Evolutionary conservation across 2,329 filamentous ascomycete species (phyloP).

Genomic region (Hymenoscyphus fraxineus): DNA sequence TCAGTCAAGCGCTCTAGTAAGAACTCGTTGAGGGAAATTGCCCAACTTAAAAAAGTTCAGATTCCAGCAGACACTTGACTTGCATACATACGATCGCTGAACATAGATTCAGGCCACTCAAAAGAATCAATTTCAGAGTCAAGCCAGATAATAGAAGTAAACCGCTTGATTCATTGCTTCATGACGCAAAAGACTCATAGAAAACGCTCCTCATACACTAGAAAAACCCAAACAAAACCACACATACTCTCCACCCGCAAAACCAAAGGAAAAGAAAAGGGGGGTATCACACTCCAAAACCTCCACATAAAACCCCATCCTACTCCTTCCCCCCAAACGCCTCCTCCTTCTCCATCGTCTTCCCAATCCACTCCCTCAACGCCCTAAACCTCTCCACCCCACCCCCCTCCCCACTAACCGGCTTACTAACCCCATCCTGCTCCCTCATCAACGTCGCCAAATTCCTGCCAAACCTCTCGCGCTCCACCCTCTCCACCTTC

Average conservation of each 20-base stretch:
- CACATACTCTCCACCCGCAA: neutral
- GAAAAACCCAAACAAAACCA: neutral
- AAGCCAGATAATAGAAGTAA: too few species aligned
- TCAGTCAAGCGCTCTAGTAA: too few species aligned
- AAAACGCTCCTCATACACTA: too few species aligned
- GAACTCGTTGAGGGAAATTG: too few species aligned
- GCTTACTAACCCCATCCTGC: conserved; percentile 4
- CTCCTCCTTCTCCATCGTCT: conserved; percentile 84
- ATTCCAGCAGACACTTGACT: too few species aligned
- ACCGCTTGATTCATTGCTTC: too few species aligned
- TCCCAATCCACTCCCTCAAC: conserved; percentile 75
- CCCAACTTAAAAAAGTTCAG: too few species aligned
- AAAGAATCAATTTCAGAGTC: too few species aligned
- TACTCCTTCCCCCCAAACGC: conserved; percentile 51
- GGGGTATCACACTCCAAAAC: conserved; percentile 1
- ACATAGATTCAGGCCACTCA: too few species aligned
- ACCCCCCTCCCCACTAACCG: conserved; percentile 21
- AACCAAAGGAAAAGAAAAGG: neutral
- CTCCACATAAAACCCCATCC: neutral
- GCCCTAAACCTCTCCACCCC: conserved; percentile 71
- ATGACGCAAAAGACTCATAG: too few species aligned
- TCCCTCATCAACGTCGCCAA: conserved; percentile 61
- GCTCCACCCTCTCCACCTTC: conserved; percentile 73
- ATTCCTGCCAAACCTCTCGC: conserved; percentile 78
- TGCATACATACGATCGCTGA: too few species aligned